These are phyloP conservation scores for Chaetomium tenue DNA, from an alignment of 495 filamentous ascomycete genomes.

Conservation along the genomic window DNA sequence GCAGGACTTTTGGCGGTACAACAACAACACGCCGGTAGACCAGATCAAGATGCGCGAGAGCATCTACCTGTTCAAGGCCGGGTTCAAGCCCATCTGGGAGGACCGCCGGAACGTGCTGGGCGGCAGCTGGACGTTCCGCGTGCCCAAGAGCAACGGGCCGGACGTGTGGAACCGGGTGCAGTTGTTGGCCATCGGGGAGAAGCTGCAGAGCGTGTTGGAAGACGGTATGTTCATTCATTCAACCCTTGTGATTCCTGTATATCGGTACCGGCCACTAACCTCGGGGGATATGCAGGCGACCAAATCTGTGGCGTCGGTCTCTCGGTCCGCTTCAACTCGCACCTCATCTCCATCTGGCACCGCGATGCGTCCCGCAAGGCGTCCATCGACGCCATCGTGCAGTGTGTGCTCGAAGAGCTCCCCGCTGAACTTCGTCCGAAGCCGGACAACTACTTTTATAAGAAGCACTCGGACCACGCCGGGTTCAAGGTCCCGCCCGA, in stretches of 20 bases:
- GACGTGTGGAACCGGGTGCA: slow-evolving; percentile 80
- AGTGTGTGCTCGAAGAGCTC: slow-evolving; percentile 65
- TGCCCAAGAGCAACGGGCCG: slow-evolving; percentile 67
- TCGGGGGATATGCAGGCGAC: slow-evolving; percentile 54
- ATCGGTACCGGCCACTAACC: neutral
- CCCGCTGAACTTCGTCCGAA: slow-evolving; percentile 65
- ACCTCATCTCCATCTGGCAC: slow-evolving; percentile 86
- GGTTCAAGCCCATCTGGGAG: slow-evolving; percentile 86
- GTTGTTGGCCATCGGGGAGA: slow-evolving; percentile 79
- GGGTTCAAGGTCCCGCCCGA: slow-evolving; percentile 56
- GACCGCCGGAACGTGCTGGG: slow-evolving; percentile 78
- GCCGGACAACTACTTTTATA: slow-evolving; percentile 67
- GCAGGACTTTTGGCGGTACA: slow-evolving; percentile 82
- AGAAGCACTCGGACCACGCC: slow-evolving; percentile 57
- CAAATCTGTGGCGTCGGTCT: slow-evolving; percentile 75
- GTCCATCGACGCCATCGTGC: slow-evolving; percentile 68
- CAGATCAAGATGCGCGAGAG: slow-evolving; percentile 76
- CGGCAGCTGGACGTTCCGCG: slow-evolving; percentile 83
- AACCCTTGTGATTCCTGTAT: neutral
- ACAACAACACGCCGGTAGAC: slow-evolving; percentile 81
- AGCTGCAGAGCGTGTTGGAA: slow-evolving; percentile 72
- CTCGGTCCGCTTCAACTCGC: slow-evolving; percentile 70
- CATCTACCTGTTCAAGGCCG: slow-evolving; percentile 84
- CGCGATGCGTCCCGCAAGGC: slow-evolving; percentile 69
- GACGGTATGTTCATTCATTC: slow-evolving; percentile 47